These are phyloP conservation scores for Quercus gilva DNA, from an alignment of 306 rosid species.

Conservation along the genomic window DNA sequence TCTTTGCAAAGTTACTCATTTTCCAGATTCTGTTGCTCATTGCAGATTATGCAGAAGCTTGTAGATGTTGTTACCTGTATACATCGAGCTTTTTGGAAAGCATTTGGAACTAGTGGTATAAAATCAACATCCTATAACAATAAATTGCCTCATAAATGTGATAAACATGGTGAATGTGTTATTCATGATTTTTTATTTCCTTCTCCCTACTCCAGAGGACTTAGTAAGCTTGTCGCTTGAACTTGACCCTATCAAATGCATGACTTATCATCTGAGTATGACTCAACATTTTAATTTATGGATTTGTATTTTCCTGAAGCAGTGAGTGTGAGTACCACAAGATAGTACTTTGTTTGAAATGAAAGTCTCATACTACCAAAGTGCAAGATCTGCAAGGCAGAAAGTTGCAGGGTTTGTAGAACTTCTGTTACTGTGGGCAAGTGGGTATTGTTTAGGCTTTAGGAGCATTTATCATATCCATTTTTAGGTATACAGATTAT, in stretches of 20 bases:
- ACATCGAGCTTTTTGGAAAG: conserved; percentile 62
- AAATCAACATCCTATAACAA: conserved; percentile 16
- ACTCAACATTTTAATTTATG: neutral
- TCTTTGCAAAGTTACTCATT: conserved; percentile 6
- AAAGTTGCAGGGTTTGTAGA: no score
- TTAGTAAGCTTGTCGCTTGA: neutral
- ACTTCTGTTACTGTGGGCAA: no score
- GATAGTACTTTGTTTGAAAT: neutral
- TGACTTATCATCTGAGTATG: neutral
- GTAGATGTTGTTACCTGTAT: conserved; percentile 57
- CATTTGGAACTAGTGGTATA: conserved; percentile 69
- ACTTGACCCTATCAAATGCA: neutral
- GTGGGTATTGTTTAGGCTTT: no score
- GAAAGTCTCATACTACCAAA: neutral
- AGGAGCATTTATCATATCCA: no score
- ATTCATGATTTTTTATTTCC: neutral
- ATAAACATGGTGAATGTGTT: neutral
- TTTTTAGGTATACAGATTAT: neutral
- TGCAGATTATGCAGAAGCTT: conserved; percentile 93
- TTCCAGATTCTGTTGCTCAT: conserved; percentile 23
- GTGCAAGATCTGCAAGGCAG: no score
- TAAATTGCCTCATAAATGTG: neutral
- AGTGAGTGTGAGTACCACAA: neutral
- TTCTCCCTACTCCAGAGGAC: neutral
- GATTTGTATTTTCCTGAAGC: neutral